These are phyloP conservation scores for Scutellaria baicalensis DNA, from an alignment of 257 asterid genomes.

Conservation along the genomic window DNA sequence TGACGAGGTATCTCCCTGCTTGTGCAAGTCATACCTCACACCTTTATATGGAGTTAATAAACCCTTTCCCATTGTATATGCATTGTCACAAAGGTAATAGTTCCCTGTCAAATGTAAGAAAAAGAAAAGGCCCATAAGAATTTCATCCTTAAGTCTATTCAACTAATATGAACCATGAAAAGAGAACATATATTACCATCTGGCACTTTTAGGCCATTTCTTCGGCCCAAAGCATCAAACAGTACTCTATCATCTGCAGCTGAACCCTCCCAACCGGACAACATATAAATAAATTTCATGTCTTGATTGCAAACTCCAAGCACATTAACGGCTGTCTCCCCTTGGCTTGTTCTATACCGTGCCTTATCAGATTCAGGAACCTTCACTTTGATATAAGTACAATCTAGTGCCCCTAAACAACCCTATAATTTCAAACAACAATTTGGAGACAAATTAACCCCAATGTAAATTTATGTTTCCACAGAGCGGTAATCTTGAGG, in stretches of 20 bases:
- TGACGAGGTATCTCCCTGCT: neutral
- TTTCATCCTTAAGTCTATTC: neutral
- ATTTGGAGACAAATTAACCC: neutral
- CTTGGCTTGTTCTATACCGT: conserved; percentile 18
- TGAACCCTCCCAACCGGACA: conserved; percentile 26
- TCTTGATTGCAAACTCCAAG: conserved; percentile 18
- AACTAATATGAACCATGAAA: neutral
- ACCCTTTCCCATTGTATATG: conserved; percentile 8
- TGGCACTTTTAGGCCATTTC: conserved; percentile 12
- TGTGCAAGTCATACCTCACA: neutral
- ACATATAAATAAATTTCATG: conserved; percentile 21
- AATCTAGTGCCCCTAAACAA: conserved; percentile 17
- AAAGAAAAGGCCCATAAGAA: neutral
- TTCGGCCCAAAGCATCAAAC: conserved; percentile 12
- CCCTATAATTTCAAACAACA: conserved; percentile 4
- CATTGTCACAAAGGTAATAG: conserved; percentile 17
- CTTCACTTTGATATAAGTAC: conserved; percentile 17
- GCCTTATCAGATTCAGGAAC: conserved; percentile 19
- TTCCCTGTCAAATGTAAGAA: conserved; percentile 9
- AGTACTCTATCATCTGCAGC: conserved; percentile 10
- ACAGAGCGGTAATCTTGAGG: neutral
- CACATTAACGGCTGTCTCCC: conserved; percentile 13
- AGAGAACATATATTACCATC: conserved; percentile 10
- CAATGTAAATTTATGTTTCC: neutral
- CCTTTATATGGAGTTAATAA: conserved; percentile 15